Base-by-base conservation (phyloP, 768 basidiomycete species). In the Boletus speciosus region DNA sequence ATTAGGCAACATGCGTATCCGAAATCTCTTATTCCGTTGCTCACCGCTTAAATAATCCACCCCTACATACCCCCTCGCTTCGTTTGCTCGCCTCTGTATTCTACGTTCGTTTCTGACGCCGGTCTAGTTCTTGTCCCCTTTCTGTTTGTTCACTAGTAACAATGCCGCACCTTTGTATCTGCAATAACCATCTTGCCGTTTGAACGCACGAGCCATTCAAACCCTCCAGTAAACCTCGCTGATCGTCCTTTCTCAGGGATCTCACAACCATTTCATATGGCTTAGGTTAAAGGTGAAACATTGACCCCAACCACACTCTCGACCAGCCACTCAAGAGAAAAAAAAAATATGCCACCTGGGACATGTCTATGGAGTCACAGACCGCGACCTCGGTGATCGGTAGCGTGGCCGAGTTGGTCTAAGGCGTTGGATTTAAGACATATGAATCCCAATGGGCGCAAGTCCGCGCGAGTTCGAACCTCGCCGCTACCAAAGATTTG, bases 391-490 rank as follows among this genome's bases (percentile, higher is more conserved):
- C 57, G 58, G 35, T 54, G 69, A 63, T 74, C 58, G 78, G 78
- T 77, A 83, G 81, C 80, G 83, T 88, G 86, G 84, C 86, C 86
- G 86, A 88, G 86, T 86, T 75, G 86, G 85, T 87, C 85, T 87
- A 88, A 88, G 86, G 86, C 84, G 86, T 88, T 86, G 85, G 86
- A 86, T 86, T 88, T 88, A 89, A 88, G 86, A 59, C 23, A 51
- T 71, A 65, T 85, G 85, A 82, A 79, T 88, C 85, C 86, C 84
- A 86, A 87, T 87, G 85, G 84, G 82, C 78, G 83, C 37, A 78
- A 82, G 78, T 77, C 85, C 86, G 85, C 87, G 86, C 84, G 87
- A 88, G 87, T 89, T 88, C 86, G 86, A 88, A 86, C 84, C 87
- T 88, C 86, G 85, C 87, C 82, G 83, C 82, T 84, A 83, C 84